These are phyloP conservation scores for Mikania micrantha DNA, from an alignment of 129 eudicot species.

Conservation along the genomic window DNA sequence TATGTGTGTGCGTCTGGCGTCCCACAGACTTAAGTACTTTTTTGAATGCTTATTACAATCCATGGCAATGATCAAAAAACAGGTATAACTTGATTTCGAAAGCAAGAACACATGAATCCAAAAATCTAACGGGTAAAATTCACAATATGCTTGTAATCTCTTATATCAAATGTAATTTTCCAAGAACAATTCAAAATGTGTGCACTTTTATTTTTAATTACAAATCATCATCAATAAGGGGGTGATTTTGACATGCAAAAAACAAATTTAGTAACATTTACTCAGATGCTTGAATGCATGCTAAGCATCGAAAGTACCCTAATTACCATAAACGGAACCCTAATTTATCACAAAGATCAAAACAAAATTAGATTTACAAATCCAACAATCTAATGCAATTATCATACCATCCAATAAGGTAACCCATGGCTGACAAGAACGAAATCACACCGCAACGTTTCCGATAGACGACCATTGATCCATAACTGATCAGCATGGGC, in stretches of 20 bases:
- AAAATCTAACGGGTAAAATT: not conserved
- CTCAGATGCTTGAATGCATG: not conserved
- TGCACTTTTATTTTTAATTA: too few relatives aligned
- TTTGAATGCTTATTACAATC: not conserved
- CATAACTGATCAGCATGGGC: conserved; percentile 64
- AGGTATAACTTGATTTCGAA: too few relatives aligned
- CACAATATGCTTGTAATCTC: not conserved
- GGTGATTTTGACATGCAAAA: not conserved
- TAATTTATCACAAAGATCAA: not conserved
- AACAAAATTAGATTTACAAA: not conserved
- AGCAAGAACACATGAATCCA: not conserved
- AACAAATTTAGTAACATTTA: not conserved
- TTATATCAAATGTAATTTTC: too few relatives aligned
- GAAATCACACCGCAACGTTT: conserved; percentile 66
- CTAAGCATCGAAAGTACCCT: not conserved
- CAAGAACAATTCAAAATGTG: not conserved
- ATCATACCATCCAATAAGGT: conserved; percentile 90
- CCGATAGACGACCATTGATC: conserved; percentile 63
- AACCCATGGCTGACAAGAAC: conserved; percentile 68
- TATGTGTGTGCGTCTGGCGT: not conserved
- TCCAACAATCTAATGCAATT: conserved; percentile 1
- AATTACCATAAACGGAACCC: not conserved
- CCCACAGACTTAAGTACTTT: not conserved
- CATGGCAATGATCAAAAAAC: too few relatives aligned
- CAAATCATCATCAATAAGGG: not conserved